Conservation (phyloP, 441 rosid species). For the Metrosideros polymorpha region DNA sequence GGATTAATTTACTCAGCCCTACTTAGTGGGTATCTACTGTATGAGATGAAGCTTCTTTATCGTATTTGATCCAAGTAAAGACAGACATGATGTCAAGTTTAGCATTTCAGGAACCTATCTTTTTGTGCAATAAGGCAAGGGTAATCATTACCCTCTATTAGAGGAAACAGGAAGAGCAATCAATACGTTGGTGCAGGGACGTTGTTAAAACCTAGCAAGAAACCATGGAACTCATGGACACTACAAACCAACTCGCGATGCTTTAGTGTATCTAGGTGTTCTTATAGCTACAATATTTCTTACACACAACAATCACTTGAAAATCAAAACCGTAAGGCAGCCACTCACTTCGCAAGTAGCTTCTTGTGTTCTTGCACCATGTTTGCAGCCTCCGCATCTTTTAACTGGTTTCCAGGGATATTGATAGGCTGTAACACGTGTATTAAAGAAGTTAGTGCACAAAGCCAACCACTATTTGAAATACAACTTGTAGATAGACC, state of each 20-base stretch:
- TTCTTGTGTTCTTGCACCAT: conserved; percentile 65
- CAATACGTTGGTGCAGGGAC: background rate
- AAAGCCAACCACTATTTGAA: background rate
- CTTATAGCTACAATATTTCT: background rate
- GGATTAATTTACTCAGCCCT: background rate
- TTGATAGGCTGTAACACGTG: conserved; percentile 16
- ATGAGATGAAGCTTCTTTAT: background rate
- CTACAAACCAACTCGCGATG: background rate
- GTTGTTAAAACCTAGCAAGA: background rate
- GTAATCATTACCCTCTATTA: background rate
- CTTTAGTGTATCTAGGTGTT: background rate
- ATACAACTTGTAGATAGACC: background rate
- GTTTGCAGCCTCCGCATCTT: conserved; percentile 28
- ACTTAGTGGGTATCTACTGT: background rate
- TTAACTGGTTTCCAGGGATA: conserved; percentile 15
- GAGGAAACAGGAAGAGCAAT: background rate
- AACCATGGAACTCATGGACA: background rate
- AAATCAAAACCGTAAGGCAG: background rate
- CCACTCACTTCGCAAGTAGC: conserved; percentile 60
- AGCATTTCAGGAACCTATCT: background rate
- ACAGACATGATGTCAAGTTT: background rate
- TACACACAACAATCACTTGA: background rate
- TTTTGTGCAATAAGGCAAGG: background rate
- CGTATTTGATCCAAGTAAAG: background rate
- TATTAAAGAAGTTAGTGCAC: background rate